Evolutionary conservation across 352 stramenopile species (phyloP), one percentile per base, ranked within the genome.

Genomic region (Phytophthora boehmeriae): DNA sequence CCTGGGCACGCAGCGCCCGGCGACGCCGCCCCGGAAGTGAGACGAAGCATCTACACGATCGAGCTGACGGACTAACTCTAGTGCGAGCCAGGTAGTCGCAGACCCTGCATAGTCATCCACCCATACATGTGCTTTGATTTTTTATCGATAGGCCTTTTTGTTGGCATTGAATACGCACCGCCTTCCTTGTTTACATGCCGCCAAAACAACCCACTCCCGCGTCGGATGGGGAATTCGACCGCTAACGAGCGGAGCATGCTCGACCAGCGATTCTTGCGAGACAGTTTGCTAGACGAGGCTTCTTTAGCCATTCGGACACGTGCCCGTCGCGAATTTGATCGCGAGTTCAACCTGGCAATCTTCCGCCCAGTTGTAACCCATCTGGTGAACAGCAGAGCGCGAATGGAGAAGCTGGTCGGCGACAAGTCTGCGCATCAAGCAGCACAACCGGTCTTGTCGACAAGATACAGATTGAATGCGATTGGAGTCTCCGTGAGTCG

Each of bases 21-120:
- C 78, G 9, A 90, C 78, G 36, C 77, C 80, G 14, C 80, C 80
- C 20, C 74, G 71, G 54, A 88, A 88, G 68, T 88, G 68, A 52
- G 57, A 60, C 34, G 27, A 57, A 30, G 25, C 25, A 30, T 30
- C 25, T 30, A 30, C 25, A 30, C 25, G 25, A 30, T 8, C 25
- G 6, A 30, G 25, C 25, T 30, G 44, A 58, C 45, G 20, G 50
- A 17, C 39, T 20, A 38, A 34, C 47, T 62, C 36, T 59, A 16
- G 49, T 32, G 58, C 55, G 68, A 41, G 23, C 39, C 49, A 38
- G 30, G 42, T 35, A n/a, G 62, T 51, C 35, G 27, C 32, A 30
- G 23, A 46, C 52, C n/a, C 52, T 71, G 62, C 62, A 68, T 63
- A 67, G 52, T 75, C 62, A 71, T 68, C 46, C 58, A 56, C 23